These are phyloP conservation scores for Gonium pectorale DNA, from an alignment of 139 green algal genomes.

Conservation along the genomic window DNA sequence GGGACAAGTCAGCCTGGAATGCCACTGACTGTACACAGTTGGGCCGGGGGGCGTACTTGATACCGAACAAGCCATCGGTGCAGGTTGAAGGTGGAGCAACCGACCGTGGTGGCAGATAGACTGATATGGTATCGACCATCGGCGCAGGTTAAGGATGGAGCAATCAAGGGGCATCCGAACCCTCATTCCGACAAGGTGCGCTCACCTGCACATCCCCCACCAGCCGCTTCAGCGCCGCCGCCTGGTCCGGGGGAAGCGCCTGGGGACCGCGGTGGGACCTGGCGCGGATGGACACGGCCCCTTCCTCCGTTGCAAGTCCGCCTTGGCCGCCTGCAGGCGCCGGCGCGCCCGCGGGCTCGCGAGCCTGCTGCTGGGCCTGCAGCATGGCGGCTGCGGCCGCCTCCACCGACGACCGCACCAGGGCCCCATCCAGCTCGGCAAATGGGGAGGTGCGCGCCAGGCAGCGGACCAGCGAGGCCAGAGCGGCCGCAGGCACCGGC, in stretches of 20 bases:
- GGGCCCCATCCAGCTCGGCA: constrained; percentile 1
- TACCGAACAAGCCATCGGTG: background rate
- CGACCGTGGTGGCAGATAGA: background rate
- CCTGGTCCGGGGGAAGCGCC: background rate
- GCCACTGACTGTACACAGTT: background rate
- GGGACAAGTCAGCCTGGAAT: background rate
- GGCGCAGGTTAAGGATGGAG: too few species aligned
- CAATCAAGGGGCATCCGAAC: too few species aligned
- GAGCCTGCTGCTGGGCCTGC: background rate
- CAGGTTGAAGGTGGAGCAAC: background rate
- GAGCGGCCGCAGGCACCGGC: too few species aligned
- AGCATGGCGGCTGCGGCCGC: background rate
- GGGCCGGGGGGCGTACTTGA: background rate
- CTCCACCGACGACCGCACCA: background rate
- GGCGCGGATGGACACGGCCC: background rate
- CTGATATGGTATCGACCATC: too few species aligned
- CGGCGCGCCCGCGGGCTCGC: background rate
- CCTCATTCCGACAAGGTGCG: too few species aligned
- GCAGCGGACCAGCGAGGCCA: background rate
- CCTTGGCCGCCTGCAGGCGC: background rate
- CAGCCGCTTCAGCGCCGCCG: too few species aligned
- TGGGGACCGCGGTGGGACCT: background rate
- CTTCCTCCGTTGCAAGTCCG: background rate
- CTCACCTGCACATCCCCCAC: too few species aligned
- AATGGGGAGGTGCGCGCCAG: constrained; percentile 9